Evolutionary conservation across 306 rosid genomes (phyloP), one percentile per base, ranked within the genome.

Genomic region (Vigna reflexopilosa): DNA sequence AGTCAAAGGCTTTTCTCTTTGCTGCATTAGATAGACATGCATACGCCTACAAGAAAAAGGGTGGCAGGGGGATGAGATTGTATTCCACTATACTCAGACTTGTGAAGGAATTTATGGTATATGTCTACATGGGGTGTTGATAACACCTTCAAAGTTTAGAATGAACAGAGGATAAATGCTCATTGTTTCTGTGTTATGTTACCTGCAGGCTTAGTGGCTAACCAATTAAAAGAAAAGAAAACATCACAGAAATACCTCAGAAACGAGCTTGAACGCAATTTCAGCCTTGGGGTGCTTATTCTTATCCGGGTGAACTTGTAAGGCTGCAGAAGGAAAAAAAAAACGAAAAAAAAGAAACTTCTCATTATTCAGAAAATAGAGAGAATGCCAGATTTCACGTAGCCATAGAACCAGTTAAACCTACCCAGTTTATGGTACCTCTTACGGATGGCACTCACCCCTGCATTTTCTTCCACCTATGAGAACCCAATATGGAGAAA

Each of bases 241-340:
- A 48, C n/a, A 44, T 54, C 15, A 66, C 15, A 83, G 62, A 83
- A 93, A 65, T 83, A 92, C 98, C 97, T 95, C 93, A 52, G 94
- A 93, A 82, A 93, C 99, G 82, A 93, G 91, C 85, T 93, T 95
- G 97, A 95, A 95, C 11, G 99, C 98, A 68, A 87, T 82, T 87
- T 93, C 99, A 55, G 99, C 96, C 73, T 87, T 87, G 84, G 98
- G 91, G 42, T 95, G 97, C 65, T 89, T 81, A 82, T 95, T 95
- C 91, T 95, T 95, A 78, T 95, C 98, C 71, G 99, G 99, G 75
- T 95, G 99, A 83, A 95, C 94, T 70, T 91, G 96, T 77, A 95
- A 87, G 26, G 99, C 99, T 95, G 91, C 66, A 85, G 44, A 47
- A 51, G 15, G 4, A 7, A 24, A 36, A 28, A 7, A 19, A 6